These are phyloP conservation scores for Geum urbanum DNA, from an alignment of 306 rosid genomes.

Conservation along the genomic window DNA sequence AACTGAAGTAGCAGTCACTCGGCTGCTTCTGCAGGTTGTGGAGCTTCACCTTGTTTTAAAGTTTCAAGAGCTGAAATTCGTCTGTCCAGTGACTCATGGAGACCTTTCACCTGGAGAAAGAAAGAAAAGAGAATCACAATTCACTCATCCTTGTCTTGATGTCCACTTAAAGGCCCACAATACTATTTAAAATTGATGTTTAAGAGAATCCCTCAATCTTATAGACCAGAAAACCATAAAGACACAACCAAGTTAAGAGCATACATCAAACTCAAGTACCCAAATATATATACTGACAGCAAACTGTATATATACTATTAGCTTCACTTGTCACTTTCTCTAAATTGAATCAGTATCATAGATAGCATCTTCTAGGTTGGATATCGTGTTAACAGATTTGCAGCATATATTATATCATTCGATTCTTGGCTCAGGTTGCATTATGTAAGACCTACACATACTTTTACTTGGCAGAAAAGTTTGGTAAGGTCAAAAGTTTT, in stretches of 20 bases:
- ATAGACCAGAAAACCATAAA: not conserved
- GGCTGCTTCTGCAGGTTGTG: slow-evolving; percentile 50
- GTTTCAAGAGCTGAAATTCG: slow-evolving; percentile 74
- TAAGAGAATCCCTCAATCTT: not conserved
- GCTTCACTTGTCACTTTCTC: not conserved
- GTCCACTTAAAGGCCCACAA: not conserved
- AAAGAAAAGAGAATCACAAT: slow-evolving; percentile 14
- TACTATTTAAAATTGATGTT: not conserved
- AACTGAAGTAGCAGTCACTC: slow-evolving; percentile 36
- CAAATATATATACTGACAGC: not conserved
- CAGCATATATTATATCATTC: not conserved
- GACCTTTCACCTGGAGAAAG: slow-evolving; percentile 59
- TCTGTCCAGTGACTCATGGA: slow-evolving; percentile 60
- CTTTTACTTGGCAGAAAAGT: not conserved
- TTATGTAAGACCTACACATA: not conserved
- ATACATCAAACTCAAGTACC: not conserved
- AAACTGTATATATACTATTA: not conserved
- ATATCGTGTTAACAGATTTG: not conserved
- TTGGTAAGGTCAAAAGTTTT: not conserved
- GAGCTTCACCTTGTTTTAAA: slow-evolving; percentile 51
- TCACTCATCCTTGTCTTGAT: not conserved
- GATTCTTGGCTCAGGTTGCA: not conserved
- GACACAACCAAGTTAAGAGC: not conserved
- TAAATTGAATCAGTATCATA: not conserved
- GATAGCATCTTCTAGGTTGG: not conserved